Evolutionary conservation across 345 rosid species (phyloP), one percentile per base, ranked within the genome.

Genomic region (Trapa bicornis): DNA sequence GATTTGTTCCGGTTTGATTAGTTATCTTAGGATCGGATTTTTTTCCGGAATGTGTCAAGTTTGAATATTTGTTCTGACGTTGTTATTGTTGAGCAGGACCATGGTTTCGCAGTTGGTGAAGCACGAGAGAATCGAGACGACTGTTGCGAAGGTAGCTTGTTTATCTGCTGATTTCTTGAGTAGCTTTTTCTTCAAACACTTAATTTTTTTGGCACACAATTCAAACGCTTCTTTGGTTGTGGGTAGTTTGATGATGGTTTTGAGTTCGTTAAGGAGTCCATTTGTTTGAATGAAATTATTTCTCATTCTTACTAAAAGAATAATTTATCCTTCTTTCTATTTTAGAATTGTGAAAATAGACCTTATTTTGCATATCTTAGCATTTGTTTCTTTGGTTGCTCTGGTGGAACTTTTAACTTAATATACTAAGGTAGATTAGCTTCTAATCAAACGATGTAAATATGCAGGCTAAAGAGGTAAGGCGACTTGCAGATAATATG

Each of bases 51-150:
- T 41, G 43, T 47, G 52, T 47, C 0, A 15, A 47, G 16, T 50
- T 50, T 50, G n/a, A 50, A 4, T 50, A 15, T 50, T 13, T 50
- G 5, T 15, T 50, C 54, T 50, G 12, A 50, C 16, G 54, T 4
- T 41, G 43, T 41, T 47, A 47, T 56, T 1, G 33, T 17, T 53
- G 65, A 37, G 42, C 79, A 89, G 98, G 75, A 90, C 96, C 43
- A 80, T 93, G 97, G 98, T 88, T 39, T 93, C 97, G 17, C 96
- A 90, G 70, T 43, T 93, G 84, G 90, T 90, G 73, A 90, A 90
- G 80, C 98, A 90, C 73, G 97, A 93, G 78, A 82, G 97, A 4
- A 87, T 90, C 13, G 96, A 88, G 66, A 93, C 97, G 69, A 90
- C 96, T n/a, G 94, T 93, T 67, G 85, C 97, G 35, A 93, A 90